Percentiles rank a stretch among this genome's conserved stretches.
Evolutionary conservation across 208 protist species (phyloP).

Genomic region (Crithidia mellificae): DNA sequence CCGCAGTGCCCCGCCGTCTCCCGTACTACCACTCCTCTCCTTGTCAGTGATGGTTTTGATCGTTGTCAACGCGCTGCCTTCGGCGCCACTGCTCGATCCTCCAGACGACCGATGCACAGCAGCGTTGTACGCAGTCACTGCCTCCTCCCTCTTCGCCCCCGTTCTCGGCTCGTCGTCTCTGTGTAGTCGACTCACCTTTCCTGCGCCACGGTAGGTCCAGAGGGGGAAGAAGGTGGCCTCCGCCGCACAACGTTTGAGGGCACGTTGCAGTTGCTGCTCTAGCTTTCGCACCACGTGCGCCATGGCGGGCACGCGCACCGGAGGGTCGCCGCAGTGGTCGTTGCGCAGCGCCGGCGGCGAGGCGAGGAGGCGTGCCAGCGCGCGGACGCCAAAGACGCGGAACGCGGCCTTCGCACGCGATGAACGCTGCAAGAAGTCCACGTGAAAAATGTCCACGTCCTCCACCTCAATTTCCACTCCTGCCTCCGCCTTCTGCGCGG

Average conservation of each 20-base stretch:
- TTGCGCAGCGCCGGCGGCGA: neutral
- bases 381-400: constrained; percentile 54
- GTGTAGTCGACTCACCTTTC: neutral
- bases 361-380: constrained; percentile 6
- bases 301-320: neutral
- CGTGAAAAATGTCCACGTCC: constrained; percentile 61
- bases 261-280: constrained; percentile 22
- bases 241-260: constrained; percentile 23
- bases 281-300: constrained; percentile 4
- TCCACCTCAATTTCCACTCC: constrained; percentile 4
- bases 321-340: too few relatives aligned
- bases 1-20: neutral
- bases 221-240: constrained; percentile 44
- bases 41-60: too few relatives aligned
- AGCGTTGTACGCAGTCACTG: too few relatives aligned
- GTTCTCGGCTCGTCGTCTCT: neutral
- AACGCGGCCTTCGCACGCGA: neutral
- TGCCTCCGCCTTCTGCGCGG: neutral
- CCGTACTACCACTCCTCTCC: too few relatives aligned
- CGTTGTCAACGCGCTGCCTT: neutral
- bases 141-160: too few relatives aligned
- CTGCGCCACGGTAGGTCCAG: constrained; percentile 40
- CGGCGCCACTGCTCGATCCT: neutral
- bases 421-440: constrained; percentile 37
- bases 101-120: too few relatives aligned